phyloP scores from a whole-genome alignment of 2,329 filamentous ascomycete species.

The Penicillium italicum region DNA sequence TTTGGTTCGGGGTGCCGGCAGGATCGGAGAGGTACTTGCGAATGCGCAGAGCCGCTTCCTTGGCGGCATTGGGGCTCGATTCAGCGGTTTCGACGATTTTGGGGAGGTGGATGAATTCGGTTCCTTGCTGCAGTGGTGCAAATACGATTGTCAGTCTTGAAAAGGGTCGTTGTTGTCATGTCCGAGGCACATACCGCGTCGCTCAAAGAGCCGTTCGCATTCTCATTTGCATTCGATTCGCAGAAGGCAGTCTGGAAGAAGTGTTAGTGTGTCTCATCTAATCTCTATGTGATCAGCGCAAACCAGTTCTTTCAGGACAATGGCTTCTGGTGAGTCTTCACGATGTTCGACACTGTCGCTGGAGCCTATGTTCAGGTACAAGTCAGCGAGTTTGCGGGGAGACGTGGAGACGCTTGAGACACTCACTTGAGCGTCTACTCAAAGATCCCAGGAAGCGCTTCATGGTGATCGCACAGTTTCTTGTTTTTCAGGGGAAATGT shows the following conservation, averaged over 20 bases:
- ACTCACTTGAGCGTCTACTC: conserved; percentile 33
- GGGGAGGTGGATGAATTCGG: conserved; percentile 89
- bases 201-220: conserved; percentile 45
- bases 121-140: conserved; percentile 53
- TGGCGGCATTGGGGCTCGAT: conserved; percentile 80
- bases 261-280: conserved; percentile 4
- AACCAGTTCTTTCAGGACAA: conserved; percentile 42
- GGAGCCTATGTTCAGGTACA: conserved; percentile 19
- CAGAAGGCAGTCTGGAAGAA: conserved; percentile 68
- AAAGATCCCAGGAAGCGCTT: conserved; percentile 37
- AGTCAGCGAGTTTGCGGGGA: conserved; percentile 7
- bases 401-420: conserved; percentile 4
- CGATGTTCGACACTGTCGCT: conserved; percentile 22
- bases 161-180: not conserved
- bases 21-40: conserved; percentile 77
- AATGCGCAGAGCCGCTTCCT: conserved; percentile 74
- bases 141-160: conserved; percentile 1
- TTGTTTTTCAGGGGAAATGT: not conserved
- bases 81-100: conserved; percentile 93
- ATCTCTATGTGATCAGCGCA: conserved; percentile 13
- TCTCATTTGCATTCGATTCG: conserved; percentile 55
- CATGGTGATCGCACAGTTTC: conserved; percentile 22
- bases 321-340: conserved; percentile 40
- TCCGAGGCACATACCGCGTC: conserved; percentile 45
- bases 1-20: conserved; percentile 60